Evolutionary conservation across 352 stramenopile species (phyloP), one percentile per base, ranked within the genome.

Genomic region (Phytophthora tentaculata): DNA sequence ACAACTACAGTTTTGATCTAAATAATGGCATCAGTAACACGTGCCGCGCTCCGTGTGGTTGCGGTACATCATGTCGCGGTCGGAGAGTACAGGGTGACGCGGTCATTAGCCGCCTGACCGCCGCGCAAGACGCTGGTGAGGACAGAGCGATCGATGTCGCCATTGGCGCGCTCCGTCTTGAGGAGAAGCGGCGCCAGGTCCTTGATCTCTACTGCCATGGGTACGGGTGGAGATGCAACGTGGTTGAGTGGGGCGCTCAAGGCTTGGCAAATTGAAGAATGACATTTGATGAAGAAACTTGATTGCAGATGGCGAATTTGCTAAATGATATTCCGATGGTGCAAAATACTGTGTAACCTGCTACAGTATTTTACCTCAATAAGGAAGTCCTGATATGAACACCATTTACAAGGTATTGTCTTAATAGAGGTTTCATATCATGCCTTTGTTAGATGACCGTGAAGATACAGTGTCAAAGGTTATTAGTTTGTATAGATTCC

Each of bases 101-200:
- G 74, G 44, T 64, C 68, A 44, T 90, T 88, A 20, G 56, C 35
- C 13, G 61, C 61, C 24, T 70, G 53, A 24, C 69, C 65, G 10
- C 55, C 66, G 16, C 73, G 73, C 10, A 91, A 47, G 3, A 88
- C 14, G 43, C 71, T 52, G 9, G 79, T 75, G 51, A 88, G 63
- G 22, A 79, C 54, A 2, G 48, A 10, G 1, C 71, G 59, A 67
- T 88, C 49, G 5, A 88, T 57, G 65, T 91, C 64, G 3, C 83
- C 81, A 44, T 75, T 74, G 17, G 74, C 62, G 26, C 81, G 81
- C 55, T 90, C 81, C 56, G 76, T 82, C 65, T 88, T 86, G 53
- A 90, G 74, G 57, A 86, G 65, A 53, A 87, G 66, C 45, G 77
- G 81, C 17, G 77, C 79, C 47, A 90, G 60, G 56, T 90, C 79